Evolutionary conservation across 2,329 filamentous ascomycete genomes (phyloP).

Genomic region (Sclerotinia glacialis): DNA sequence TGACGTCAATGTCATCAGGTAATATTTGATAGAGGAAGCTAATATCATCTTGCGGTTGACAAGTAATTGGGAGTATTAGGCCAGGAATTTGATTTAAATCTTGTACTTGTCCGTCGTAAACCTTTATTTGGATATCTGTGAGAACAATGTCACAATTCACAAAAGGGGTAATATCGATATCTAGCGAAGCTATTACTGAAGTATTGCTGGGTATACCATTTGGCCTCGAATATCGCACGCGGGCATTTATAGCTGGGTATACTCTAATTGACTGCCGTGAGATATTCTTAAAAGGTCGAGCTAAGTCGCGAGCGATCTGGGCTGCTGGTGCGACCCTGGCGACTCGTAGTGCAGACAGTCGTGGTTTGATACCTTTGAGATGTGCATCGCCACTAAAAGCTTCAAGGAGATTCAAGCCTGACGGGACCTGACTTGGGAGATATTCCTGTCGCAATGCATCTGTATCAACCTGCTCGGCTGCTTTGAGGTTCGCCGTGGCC

Average conservation of each 20-base stretch:
- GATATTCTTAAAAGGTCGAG: slow-evolving; percentile 62
- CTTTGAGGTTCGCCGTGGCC: slow-evolving; percentile 59
- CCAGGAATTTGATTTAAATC: slow-evolving; percentile 52
- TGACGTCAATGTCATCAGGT: slow-evolving; percentile 42
- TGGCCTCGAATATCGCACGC: slow-evolving; percentile 68
- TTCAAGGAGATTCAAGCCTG: slow-evolving; percentile 74
- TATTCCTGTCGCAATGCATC: slow-evolving; percentile 56
- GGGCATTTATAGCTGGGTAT: slow-evolving; percentile 67
- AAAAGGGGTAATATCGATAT: slow-evolving; percentile 70
- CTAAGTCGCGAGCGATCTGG: slow-evolving; percentile 55
- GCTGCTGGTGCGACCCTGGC: slow-evolving; percentile 70
- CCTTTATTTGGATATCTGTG: slow-evolving; percentile 54
- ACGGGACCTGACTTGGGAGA: slow-evolving; percentile 64
- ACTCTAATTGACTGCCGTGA: slow-evolving; percentile 62
- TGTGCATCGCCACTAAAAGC: slow-evolving; percentile 66
- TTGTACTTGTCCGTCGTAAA: slow-evolving; percentile 58
- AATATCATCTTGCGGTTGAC: slow-evolving; percentile 70
- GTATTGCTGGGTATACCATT: slow-evolving; percentile 54
- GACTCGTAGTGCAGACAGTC: slow-evolving; percentile 70
- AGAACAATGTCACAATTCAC: slow-evolving; percentile 65
- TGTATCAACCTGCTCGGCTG: slow-evolving; percentile 45
- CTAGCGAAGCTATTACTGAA: slow-evolving; percentile 66
- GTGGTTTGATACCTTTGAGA: slow-evolving; percentile 57
- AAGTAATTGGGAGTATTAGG: slow-evolving; percentile 55
- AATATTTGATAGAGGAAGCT: slow-evolving; percentile 69